Percentiles rank a stretch among this genome's conserved stretches.
These are phyloP conservation scores for Botrytis fragariae DNA, from an alignment of 2,329 filamentous ascomycete species.

Conservation along the genomic window DNA sequence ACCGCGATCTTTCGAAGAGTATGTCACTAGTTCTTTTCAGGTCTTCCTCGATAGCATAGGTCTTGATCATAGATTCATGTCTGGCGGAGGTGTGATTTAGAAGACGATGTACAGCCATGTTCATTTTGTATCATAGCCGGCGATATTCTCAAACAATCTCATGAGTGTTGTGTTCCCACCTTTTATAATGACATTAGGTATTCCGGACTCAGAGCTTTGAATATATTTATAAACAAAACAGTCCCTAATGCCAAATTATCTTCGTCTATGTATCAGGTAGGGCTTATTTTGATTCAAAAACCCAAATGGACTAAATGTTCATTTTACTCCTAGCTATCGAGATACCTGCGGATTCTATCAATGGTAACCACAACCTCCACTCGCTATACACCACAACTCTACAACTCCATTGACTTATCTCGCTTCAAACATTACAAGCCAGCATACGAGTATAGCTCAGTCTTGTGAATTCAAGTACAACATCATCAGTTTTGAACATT, in stretches of 20 bases:
- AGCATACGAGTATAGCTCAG: too few species aligned
- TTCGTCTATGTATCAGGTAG: not conserved
- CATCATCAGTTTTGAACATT: too few species aligned
- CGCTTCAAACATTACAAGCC: too few species aligned
- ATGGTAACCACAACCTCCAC: not conserved
- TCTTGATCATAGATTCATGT: not conserved
- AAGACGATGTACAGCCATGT: not conserved
- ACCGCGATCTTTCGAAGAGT: not conserved
- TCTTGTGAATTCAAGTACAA: too few species aligned
- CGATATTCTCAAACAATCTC: not conserved
- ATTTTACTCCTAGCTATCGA: not conserved
- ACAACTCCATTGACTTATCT: not conserved
- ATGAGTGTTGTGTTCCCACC: not conserved
- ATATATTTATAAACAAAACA: not conserved
- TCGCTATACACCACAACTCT: not conserved
- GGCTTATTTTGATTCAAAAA: not conserved
- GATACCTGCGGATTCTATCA: not conserved
- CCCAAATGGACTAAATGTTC: too few species aligned
- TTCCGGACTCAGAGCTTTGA: not conserved
- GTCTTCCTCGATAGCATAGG: not conserved
- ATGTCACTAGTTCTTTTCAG: not conserved
- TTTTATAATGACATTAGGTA: not conserved
- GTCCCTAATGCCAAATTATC: not conserved
- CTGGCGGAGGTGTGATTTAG: not conserved
- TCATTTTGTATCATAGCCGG: not conserved